Evolutionary conservation across 306 rosid genomes (phyloP).

Genomic region (Delonix regia): DNA sequence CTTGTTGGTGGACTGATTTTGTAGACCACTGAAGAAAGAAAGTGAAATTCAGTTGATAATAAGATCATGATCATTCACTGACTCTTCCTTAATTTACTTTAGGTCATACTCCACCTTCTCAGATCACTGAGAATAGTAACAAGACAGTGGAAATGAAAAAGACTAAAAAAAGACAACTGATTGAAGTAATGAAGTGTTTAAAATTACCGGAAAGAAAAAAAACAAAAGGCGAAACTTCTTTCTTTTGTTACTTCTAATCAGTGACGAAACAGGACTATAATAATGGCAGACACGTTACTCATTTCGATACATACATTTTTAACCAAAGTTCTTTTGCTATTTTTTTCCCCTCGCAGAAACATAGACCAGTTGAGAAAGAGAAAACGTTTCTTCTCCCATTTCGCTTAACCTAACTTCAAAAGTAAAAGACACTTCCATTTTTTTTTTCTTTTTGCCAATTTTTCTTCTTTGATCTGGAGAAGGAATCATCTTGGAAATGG

Average conservation of each 20-base stretch:
- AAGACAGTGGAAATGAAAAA: constrained; percentile 22
- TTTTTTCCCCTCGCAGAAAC: not conserved
- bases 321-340: constrained; percentile 31
- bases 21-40: constrained; percentile 58
- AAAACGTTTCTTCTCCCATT: constrained; percentile 17
- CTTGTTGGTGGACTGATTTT: constrained; percentile 52
- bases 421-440: constrained; percentile 34
- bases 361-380: constrained; percentile 19
- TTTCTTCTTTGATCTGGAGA: constrained; percentile 24
- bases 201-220: not conserved
- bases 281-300: constrained; percentile 32
- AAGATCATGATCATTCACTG: constrained; percentile 19
- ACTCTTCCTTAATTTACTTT: not conserved
- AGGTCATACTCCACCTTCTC: constrained; percentile 26
- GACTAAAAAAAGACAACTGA: constrained; percentile 24
- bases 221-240: constrained; percentile 27
- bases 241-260: constrained; percentile 36
- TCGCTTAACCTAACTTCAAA: constrained; percentile 31
- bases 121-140: constrained; percentile 32
- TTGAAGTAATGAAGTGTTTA: not conserved
- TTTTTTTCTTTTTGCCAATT: not conserved
- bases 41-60: constrained; percentile 18
- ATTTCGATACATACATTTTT: constrained; percentile 35
- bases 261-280: constrained; percentile 26
- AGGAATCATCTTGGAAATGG: constrained; percentile 30